Conservation (phyloP, 805 yeast genomes). For the Candida ovalis region DNA sequence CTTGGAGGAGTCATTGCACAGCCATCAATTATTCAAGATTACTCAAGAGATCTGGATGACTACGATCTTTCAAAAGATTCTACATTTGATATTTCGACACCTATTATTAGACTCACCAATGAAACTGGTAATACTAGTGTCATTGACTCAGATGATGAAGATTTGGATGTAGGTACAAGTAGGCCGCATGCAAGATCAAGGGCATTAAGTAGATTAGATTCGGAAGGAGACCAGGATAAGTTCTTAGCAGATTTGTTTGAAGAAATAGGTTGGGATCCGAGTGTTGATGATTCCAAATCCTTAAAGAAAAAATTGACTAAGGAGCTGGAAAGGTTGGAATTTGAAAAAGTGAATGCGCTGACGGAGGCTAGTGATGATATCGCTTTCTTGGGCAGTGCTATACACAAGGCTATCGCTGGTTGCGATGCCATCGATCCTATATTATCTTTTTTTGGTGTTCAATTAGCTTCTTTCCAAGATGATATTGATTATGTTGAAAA, state of each 20-base stretch:
- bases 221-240: conserved; percentile 14
- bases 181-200: conserved; percentile 27
- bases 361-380: conserved; percentile 39
- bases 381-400: conserved; percentile 38
- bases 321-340: conserved; percentile 61
- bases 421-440: conserved; percentile 54
- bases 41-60: neutral
- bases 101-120: neutral
- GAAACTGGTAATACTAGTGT: conserved; percentile 2
- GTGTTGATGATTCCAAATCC: conserved; percentile 54
- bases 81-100: conserved; percentile 28
- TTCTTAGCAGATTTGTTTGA: conserved; percentile 66
- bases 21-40: neutral
- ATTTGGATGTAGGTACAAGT: conserved; percentile 2
- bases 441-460: conserved; percentile 55
- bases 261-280: conserved; percentile 71
- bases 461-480: conserved; percentile 57
- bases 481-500: conserved; percentile 70
- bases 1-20: conserved; percentile 3
- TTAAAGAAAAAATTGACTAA: conserved; percentile 54
- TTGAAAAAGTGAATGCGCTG: conserved; percentile 53
- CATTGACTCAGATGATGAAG: conserved; percentile 1
- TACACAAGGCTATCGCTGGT: conserved; percentile 43
- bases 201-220: conserved; percentile 28
- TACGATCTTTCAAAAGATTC: neutral